Evolutionary conservation across 257 asterid genomes (phyloP).

Genomic region (Solanum commersonii): DNA sequence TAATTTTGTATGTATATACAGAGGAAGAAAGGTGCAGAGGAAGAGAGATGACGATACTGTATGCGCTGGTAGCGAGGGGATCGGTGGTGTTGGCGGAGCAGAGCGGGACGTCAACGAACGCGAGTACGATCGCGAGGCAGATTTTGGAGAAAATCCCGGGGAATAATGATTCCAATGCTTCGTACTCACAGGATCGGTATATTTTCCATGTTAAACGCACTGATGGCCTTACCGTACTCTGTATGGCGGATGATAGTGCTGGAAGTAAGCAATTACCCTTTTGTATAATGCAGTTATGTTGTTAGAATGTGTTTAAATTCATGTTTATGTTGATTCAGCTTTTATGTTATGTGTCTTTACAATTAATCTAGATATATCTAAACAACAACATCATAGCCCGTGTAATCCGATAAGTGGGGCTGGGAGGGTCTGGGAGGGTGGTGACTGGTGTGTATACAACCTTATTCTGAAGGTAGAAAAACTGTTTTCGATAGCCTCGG

Average conservation of each 20-base stretch:
- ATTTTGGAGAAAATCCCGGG: constrained; percentile 90
- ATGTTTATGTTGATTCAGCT: neutral
- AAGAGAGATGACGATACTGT: constrained; percentile 61
- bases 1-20: neutral
- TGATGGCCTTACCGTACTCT: constrained; percentile 94
- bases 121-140: constrained; percentile 80
- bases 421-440: too few relatives aligned
- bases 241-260: constrained; percentile 98
- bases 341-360: neutral
- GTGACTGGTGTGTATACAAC: too few relatives aligned
- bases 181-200: constrained; percentile 97
- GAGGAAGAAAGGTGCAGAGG: neutral
- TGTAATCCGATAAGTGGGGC: too few relatives aligned
- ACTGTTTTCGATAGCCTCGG: too few relatives aligned
- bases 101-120: constrained; percentile 80
- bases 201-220: constrained; percentile 97
- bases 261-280: constrained; percentile 46
- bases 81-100: constrained; percentile 86
- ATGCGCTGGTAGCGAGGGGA: constrained; percentile 96
- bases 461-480: too few relatives aligned
- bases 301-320: neutral
- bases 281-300: neutral
- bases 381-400: too few relatives aligned
- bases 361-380: neutral
- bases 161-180: constrained; percentile 57